These are phyloP conservation scores for Cyclotella kingstonii DNA, from an alignment of 108 stramenopile species.

Conservation along the genomic window DNA sequence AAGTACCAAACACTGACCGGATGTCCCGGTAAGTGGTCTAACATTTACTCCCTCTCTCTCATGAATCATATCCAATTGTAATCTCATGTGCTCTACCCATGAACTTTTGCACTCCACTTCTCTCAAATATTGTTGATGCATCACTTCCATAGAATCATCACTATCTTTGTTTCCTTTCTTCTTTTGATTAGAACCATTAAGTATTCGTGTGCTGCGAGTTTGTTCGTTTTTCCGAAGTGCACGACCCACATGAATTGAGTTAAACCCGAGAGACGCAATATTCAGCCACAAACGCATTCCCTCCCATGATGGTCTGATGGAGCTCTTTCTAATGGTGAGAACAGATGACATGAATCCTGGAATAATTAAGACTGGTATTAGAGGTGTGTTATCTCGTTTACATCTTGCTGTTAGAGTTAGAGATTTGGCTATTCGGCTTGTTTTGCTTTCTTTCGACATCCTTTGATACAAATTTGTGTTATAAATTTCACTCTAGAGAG, in stretches of 20 bases:
- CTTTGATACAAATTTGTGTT: too few relatives aligned
- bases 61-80: constrained; percentile 28
- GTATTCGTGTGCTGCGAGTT: background rate
- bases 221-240: constrained; percentile 28
- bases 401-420: too few relatives aligned
- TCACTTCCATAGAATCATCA: constrained; percentile 15
- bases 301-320: constrained; percentile 25
- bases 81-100: constrained; percentile 40
- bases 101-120: constrained; percentile 33
- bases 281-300: constrained; percentile 43
- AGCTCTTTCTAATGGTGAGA: constrained; percentile 13
- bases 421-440: too few relatives aligned
- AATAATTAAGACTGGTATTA: constrained; percentile 34
- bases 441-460: too few relatives aligned
- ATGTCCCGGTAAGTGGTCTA: constrained; percentile 26
- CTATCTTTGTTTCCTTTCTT: background rate
- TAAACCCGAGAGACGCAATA: constrained; percentile 18
- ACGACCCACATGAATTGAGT: constrained; percentile 22
- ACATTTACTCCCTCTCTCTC: constrained; percentile 36
- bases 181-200: background rate
- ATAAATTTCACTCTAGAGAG: too few relatives aligned
- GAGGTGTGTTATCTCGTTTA: background rate
- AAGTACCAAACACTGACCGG: constrained; percentile 18
- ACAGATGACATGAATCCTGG: constrained; percentile 43
- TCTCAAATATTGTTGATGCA: constrained; percentile 31